Base-by-base conservation (phyloP, 2,329 filamentous ascomycete species). In the Trichoderma harzianum region DNA sequence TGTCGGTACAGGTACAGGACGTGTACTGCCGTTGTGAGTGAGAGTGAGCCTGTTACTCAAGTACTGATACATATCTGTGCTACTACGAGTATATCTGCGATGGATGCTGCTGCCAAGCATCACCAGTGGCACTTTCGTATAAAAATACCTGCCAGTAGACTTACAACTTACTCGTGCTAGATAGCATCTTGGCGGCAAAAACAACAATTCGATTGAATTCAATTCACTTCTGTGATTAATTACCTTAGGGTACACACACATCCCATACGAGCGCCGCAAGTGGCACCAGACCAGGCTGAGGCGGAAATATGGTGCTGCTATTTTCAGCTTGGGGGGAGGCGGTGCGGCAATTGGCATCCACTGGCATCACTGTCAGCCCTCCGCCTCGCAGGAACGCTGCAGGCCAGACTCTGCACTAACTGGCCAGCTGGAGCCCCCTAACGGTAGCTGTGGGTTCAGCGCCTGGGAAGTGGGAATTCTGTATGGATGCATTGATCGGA, bases 291-390 rank as follows among this genome's bases (percentile, higher is more conserved):
- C 26, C 61, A 55, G 63, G 47, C 63, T 67, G 64, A 67, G 39
- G 66, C 55, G 66, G 55, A 63, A 63, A 70, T 70, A 47, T 36
- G 47, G 63, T 68, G 70, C 63, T 72, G 55, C 70, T 72, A 72
- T 72, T 72, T 72, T 72, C 63, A 72, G 70, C 70, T 26, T 53
- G 32, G 58, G 58, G 63, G 47, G 70, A 62, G 70, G 70, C 70
- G 61, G 63, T 68, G 70, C 69, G 69, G 69, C 69, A 67, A 51
- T 66, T 61, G 69, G 58, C 39, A 30, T 60, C 55, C 55, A 58
- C 55, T 32, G 30, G 55, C 26, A 30, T 18, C 55, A 60, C 39
- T 53, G 62, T 71, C 69, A 71, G 69, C 69, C 60, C 63, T 67
- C 70, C 70, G 70, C 70, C 70, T 72, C 63, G 63, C 63, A 61